phyloP scores from a whole-genome alignment of 2,329 filamentous ascomycete species.

The Pseudogymnoascus sp. region DNA sequence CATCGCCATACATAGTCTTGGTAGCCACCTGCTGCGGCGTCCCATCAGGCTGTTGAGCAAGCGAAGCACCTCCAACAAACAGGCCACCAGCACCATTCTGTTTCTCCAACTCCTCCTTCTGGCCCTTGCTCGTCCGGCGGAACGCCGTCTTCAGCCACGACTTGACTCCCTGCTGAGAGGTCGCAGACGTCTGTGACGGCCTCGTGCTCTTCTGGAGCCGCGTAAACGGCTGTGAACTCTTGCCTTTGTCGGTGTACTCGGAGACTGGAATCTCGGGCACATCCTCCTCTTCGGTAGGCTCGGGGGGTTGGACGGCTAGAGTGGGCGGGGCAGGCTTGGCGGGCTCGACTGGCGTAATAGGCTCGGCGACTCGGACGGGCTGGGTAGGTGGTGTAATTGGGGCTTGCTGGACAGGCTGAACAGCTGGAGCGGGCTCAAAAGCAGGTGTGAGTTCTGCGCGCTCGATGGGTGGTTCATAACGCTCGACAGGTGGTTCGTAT shows the following conservation, averaged over 20 bases:
- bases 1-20: slow-evolving; percentile 14
- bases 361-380: not conserved
- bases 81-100: slow-evolving; percentile 23
- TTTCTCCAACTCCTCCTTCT: slow-evolving; percentile 14
- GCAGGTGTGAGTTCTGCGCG: not conserved
- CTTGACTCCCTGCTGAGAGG: slow-evolving; percentile 35
- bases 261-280: slow-evolving; percentile 18
- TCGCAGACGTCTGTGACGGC: slow-evolving; percentile 13
- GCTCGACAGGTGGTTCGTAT: not conserved
- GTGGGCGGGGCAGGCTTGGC: not conserved
- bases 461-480: not conserved
- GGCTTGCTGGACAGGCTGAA: not conserved
- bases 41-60: slow-evolving; percentile 19
- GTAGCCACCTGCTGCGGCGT: slow-evolving; percentile 30
- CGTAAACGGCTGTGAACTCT: slow-evolving; percentile 18
- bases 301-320: slow-evolving; percentile 20
- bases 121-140: slow-evolving; percentile 24
- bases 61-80: slow-evolving; percentile 45
- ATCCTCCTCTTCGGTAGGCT: slow-evolving; percentile 23
- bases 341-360: not conserved
- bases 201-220: slow-evolving; percentile 16
- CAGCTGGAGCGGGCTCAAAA: not conserved
- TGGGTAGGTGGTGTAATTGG: not conserved
- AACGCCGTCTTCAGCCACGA: slow-evolving; percentile 50
- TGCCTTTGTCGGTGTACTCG: slow-evolving; percentile 12